A percentile compares a stretch with the other conserved stretches of the same genome.
phyloP scores from a whole-genome alignment of 345 rosid genomes.

The Euphorbia lathyris region DNA sequence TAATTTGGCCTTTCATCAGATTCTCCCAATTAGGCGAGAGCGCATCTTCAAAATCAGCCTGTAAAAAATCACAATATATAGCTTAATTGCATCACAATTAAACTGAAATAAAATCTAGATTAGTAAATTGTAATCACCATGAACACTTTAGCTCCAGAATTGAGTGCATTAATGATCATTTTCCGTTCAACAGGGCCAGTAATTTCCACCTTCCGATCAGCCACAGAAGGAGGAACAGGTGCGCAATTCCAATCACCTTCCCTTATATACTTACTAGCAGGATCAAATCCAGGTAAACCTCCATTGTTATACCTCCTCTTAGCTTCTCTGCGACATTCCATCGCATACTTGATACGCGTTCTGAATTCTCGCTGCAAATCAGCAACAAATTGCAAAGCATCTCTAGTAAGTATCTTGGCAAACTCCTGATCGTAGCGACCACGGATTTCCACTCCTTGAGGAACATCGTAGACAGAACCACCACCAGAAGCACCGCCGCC shows the following conservation, averaged over 20 bases:
- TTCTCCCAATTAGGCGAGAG: conserved; percentile 96
- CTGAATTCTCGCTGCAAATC: conserved; percentile 75
- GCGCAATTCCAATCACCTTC: conserved; percentile 76
- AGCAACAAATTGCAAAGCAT: conserved; percentile 76
- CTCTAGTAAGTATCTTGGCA: conserved; percentile 60
- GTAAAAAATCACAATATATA: background rate
- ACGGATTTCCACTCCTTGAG: conserved; percentile 70
- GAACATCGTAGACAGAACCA: conserved; percentile 48
- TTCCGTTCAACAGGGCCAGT: conserved; percentile 93
- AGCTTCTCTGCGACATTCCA: conserved; percentile 76
- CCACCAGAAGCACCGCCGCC: background rate
- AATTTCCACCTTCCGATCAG: conserved; percentile 80
- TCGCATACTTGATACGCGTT: conserved; percentile 57
- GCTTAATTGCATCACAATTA: background rate
- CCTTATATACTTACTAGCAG: conserved; percentile 64
- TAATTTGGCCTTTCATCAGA: conserved; percentile 83
- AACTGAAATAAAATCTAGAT: background rate
- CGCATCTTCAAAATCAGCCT: conserved; percentile 96
- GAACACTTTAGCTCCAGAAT: conserved; percentile 94
- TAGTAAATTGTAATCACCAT: conserved; percentile 44
- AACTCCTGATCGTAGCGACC: conserved; percentile 68
- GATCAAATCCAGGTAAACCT: conserved; percentile 69
- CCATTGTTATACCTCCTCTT: conserved; percentile 53
- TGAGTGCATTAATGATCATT: conserved; percentile 95
- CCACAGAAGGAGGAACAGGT: conserved; percentile 62